Evolutionary conservation across 2,329 filamentous ascomycete genomes (phyloP).

Genomic region (Phyllosticta citrichinensis): DNA sequence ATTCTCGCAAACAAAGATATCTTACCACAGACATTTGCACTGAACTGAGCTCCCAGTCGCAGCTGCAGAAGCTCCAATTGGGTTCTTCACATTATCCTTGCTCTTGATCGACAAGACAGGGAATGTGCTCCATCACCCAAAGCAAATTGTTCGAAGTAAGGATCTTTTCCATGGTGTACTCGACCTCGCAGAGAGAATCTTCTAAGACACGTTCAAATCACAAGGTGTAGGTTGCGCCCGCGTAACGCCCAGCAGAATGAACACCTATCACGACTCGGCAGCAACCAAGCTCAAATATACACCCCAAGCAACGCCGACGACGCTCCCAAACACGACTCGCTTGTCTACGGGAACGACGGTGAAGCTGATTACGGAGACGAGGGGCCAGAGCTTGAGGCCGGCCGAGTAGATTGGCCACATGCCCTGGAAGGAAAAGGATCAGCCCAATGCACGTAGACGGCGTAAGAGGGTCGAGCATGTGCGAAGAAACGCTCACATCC

Average conservation of each 20-base stretch:
- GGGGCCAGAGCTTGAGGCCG: conserved; percentile 63
- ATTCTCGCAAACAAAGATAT: no score
- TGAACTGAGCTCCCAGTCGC: no score
- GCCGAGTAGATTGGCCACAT: conserved; percentile 48
- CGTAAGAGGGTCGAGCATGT: neutral
- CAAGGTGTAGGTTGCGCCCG: neutral
- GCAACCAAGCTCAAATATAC: conserved; percentile 46
- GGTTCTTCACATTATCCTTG: neutral
- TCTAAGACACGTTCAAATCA: neutral
- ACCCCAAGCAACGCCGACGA: conserved; percentile 65
- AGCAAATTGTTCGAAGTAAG: neutral
- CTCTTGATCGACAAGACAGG: neutral
- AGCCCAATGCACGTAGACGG: neutral
- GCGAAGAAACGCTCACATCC: conserved; percentile 11
- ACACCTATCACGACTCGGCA: neutral
- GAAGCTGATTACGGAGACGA: conserved; percentile 61
- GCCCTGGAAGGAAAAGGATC: conserved; percentile 32
- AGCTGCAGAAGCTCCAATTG: neutral
- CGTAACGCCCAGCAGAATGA: neutral
- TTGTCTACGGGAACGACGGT: conserved; percentile 60
- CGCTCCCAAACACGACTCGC: conserved; percentile 59
- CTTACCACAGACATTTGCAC: no score
- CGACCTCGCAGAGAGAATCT: neutral
- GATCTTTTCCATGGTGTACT: neutral
- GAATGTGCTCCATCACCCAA: no score